These are phyloP conservation scores for thale cress (Arabidopsis thaliana) DNA, from an alignment of 345 rosid species.

Conservation along the genomic window DNA sequence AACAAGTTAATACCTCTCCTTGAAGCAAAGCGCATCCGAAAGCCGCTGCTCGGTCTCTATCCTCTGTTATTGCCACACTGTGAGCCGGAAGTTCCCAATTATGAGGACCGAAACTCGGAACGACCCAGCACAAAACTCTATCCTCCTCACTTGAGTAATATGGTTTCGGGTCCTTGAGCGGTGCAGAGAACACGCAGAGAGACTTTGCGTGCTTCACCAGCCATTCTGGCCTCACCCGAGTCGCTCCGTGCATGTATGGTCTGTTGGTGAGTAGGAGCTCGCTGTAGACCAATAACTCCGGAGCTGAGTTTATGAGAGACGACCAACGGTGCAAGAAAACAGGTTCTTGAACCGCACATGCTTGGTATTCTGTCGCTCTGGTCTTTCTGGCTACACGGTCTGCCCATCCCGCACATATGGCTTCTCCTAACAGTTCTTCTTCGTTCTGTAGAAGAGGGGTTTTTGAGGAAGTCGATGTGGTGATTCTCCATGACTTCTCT, in stretches of 20 bases:
- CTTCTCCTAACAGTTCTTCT: slow-evolving; percentile 77
- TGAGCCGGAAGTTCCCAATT: slow-evolving; percentile 77
- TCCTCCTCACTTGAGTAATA: slow-evolving; percentile 64
- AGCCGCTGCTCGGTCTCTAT: slow-evolving; percentile 49
- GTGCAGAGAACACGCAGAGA: slow-evolving; percentile 62
- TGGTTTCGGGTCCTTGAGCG: slow-evolving; percentile 65
- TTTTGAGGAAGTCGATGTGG: slow-evolving; percentile 48
- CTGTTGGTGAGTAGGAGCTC: slow-evolving; percentile 73
- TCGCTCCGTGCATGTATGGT: slow-evolving; percentile 89
- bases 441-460: slow-evolving; percentile 60
- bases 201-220: slow-evolving; percentile 66
- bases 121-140: slow-evolving; percentile 60
- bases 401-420: slow-evolving; percentile 96
- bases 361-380: slow-evolving; percentile 62
- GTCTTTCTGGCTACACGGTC: slow-evolving; percentile 86
- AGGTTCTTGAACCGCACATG: slow-evolving; percentile 69
- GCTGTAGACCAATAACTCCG: slow-evolving; percentile 82
- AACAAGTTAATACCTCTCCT: slow-evolving; percentile 79
- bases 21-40: slow-evolving; percentile 80
- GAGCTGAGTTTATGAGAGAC: slow-evolving; percentile 66
- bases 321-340: slow-evolving; percentile 85
- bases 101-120: slow-evolving; percentile 70
- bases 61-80: slow-evolving; percentile 44
- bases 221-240: slow-evolving; percentile 79
- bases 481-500: slow-evolving; percentile 66